Evolutionary conservation across 2,329 filamentous ascomycete species (phyloP), one percentile per base, ranked within the genome.

Genomic region (Herpotrichia juniperi): DNA sequence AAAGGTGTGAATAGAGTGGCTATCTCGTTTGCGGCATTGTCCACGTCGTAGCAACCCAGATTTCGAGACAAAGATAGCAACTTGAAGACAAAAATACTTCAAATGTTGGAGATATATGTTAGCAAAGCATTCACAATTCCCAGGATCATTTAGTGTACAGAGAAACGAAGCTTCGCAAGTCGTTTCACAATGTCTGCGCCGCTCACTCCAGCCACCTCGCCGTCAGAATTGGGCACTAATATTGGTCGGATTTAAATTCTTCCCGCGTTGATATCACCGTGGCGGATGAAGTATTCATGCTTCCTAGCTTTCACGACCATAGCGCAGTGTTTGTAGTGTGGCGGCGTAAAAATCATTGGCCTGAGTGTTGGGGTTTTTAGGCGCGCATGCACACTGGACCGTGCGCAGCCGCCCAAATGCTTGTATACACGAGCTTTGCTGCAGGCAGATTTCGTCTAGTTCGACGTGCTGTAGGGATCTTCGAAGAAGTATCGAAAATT

Each of bases 1-100:
- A 21, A 11, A 16, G 22, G n/a, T 10, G 30, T 3, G 28, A 47
- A 17, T 3, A 24, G 14, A n/a, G 19, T 4, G 12, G 14, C 32
- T 14, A 5, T 37, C n/a, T 47, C 43, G 9, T 30, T 25, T 10
- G n/a, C 28, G 17, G 21, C 34, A 32, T 22, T 6, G 6, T 26
- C 19, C 34, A 42, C 11, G 22, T 25, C 28, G 9, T 46, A n/a
- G 21, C n/a, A 51, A 17, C 28, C 47, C 9, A 25, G 49, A 39
- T n/a, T 16, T 42, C 14, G 28, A 42, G 49, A 51, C 49, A 37
- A 51, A 51, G 49, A 51, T 42, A 51, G 49, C n/a, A 51, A 37
- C 35, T 46, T 34, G 19, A 22, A 19, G 4, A 17, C n/a, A 26
- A 42, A 39, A 48, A 16, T 21, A 34, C 17, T 44, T 25, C 30